Evolutionary conservation across 495 filamentous ascomycete species (phyloP).

Genomic region (Aspergillus cavernicola): DNA sequence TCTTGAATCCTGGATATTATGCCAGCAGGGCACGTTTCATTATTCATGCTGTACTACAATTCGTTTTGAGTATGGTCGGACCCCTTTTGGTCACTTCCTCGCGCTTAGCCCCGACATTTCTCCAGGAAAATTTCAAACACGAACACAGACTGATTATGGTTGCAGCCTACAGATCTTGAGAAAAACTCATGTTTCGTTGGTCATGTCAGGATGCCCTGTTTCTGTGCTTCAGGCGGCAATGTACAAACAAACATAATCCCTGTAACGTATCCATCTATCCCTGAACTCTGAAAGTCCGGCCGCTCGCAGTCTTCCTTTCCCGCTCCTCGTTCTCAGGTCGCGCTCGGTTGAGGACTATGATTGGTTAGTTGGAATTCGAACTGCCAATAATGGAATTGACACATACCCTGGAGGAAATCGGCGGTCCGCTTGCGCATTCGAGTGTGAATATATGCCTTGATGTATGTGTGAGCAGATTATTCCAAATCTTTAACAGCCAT

Average conservation of each 20-base stretch:
- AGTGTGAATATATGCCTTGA: conserved; percentile 91
- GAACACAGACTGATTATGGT: not conserved
- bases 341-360: conserved; percentile 78
- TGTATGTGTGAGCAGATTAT: conserved; percentile 15
- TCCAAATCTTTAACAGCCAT: not conserved
- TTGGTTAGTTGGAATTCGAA: conserved; percentile 24
- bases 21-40: not conserved
- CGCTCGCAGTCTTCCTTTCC: conserved; percentile 96
- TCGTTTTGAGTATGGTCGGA: not conserved
- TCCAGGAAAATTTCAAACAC: not conserved
- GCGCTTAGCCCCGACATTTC: not conserved
- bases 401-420: conserved; percentile 90
- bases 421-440: conserved; percentile 95
- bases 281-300: conserved; percentile 85
- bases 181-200: not conserved
- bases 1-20: not conserved
- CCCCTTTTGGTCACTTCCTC: not conserved
- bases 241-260: conserved; percentile 14
- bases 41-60: not conserved
- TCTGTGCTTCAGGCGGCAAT: conserved; percentile 10
- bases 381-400: not conserved
- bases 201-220: conserved; percentile 5
- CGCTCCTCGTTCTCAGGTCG: conserved; percentile 94
- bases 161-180: conserved; percentile 7
- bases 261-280: conserved; percentile 29